Conservation (phyloP, 2,329 filamentous ascomycete species). For the Verticillium zaregamsianum region DNA sequence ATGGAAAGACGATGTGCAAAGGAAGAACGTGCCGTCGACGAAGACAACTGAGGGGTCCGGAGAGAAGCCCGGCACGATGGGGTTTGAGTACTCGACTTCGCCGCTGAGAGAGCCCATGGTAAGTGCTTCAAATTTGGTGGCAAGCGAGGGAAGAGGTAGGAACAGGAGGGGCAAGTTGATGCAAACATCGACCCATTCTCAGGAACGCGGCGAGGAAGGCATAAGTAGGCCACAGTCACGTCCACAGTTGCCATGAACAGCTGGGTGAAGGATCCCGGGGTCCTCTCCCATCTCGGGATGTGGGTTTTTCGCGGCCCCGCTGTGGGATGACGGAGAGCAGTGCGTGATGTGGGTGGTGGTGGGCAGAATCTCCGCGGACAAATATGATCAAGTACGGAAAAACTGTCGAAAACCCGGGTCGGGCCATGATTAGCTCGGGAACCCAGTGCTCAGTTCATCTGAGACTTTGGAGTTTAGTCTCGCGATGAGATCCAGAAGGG, state of each 20-base stretch:
- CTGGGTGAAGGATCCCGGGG: background rate
- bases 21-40: conserved; percentile 23
- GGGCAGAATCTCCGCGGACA: background rate
- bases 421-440: background rate
- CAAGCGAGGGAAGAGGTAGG: background rate
- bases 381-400: background rate
- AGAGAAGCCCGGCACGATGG: conserved; percentile 25
- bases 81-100: conserved; percentile 13
- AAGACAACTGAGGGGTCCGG: conserved; percentile 24
- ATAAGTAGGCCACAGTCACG: background rate
- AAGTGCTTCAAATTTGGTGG: background rate
- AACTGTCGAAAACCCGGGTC: background rate
- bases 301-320: background rate
- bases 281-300: background rate
- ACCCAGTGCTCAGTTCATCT: conserved; percentile 24
- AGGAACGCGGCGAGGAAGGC: background rate
- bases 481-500: conserved; percentile 35
- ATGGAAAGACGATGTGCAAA: conserved; percentile 55
- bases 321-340: background rate
- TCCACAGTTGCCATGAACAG: background rate
- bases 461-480: conserved; percentile 38
- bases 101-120: background rate
- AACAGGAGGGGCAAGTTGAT: background rate
- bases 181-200: background rate
- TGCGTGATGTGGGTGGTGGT: background rate